Evolutionary conservation across 176 grass and related monocot species (phyloP).

Genomic region (Sorghum bicolor): Sorghum_bicolor_NCBIv3 NC_012871.2:13533501-13534000

Average conservation of each 20-base stretch:
- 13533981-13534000: conserved; percentile 78
- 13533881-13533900: neutral
- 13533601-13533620: too few species aligned
- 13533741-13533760: neutral
- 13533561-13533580: too few species aligned
- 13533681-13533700: neutral
- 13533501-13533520: too few species aligned
- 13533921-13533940: neutral
- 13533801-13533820: neutral
- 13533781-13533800: neutral
- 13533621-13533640: too few species aligned
- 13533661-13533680: neutral
- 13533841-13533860: neutral
- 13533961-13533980: conserved; percentile 5
- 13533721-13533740: neutral
- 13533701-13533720: neutral
- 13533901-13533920: neutral
- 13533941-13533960: neutral
- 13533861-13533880: conserved; percentile 12
- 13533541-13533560: too few species aligned
- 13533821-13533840: neutral
- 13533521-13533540: too few species aligned
- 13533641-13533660: too few species aligned
- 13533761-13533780: neutral
- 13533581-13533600: too few species aligned